Evolutionary conservation across 2,329 filamentous ascomycete genomes (phyloP).

Genomic region (Aureobasidium lini): DNA sequence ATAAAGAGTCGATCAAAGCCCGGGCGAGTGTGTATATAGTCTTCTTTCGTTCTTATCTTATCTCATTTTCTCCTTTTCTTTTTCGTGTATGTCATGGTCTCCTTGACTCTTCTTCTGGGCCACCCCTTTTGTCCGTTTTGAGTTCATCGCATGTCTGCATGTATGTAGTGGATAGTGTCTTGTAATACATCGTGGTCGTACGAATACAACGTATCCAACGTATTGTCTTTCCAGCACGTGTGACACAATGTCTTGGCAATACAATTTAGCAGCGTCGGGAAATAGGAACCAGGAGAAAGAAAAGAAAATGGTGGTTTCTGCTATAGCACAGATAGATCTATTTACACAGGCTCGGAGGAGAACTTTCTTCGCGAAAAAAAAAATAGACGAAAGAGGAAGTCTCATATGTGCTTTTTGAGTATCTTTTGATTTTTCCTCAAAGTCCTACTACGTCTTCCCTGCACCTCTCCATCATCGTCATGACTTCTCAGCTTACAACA

Average conservation of each 20-base stretch:
- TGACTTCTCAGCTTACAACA: background rate
- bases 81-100: background rate
- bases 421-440: background rate
- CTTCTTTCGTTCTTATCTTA: background rate
- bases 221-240: too few species aligned
- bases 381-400: background rate
- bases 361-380: background rate
- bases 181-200: background rate
- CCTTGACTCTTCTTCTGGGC: background rate
- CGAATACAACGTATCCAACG: background rate
- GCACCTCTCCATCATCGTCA: background rate
- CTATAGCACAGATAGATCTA: slow-evolving; percentile 15
- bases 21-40: background rate
- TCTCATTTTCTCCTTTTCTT: background rate
- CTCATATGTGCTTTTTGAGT: slow-evolving; percentile 5
- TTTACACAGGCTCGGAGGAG: slow-evolving; percentile 8
- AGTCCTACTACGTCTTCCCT: background rate
- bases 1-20: background rate
- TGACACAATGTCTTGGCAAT: background rate
- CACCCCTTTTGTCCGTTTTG: background rate
- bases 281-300: background rate
- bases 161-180: background rate
- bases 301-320: slow-evolving; percentile 8
- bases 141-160: background rate
- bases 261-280: too few species aligned